Percentiles rank a stretch among this genome's conserved stretches.
Evolutionary conservation across 2,329 filamentous ascomycete genomes (phyloP).

Genomic region (Pestalotiopsis fici): DNA sequence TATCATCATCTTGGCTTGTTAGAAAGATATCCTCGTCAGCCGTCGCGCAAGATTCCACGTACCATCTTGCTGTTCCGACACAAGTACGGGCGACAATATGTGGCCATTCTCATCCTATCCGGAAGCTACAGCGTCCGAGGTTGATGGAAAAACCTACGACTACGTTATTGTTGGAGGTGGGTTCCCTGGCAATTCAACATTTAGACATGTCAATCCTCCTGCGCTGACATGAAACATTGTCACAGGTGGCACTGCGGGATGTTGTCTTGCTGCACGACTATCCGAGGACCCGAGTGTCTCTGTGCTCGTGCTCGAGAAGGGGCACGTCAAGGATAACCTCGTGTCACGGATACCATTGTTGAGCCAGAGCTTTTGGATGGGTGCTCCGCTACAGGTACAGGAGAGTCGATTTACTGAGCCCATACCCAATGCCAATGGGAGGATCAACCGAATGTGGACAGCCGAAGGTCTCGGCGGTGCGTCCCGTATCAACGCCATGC

Average conservation of each 20-base stretch:
- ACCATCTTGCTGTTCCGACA: neutral
- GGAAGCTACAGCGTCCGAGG: slow-evolving; percentile 16
- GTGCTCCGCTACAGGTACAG: slow-evolving; percentile 22
- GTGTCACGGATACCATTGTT: slow-evolving; percentile 31
- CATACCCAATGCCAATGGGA: slow-evolving; percentile 18
- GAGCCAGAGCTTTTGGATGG: slow-evolving; percentile 23
- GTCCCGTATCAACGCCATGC: slow-evolving; percentile 31
- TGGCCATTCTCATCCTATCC: slow-evolving; percentile 30
- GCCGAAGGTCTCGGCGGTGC: slow-evolving; percentile 33
- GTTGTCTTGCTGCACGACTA: slow-evolving; percentile 46
- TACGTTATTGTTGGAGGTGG: slow-evolving; percentile 44
- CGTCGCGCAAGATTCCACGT: no score
- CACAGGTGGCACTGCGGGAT: slow-evolving; percentile 46
- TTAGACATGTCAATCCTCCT: neutral
- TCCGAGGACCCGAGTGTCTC: slow-evolving; percentile 35
- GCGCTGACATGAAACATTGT: neutral
- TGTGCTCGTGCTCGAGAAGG: slow-evolving; percentile 39
- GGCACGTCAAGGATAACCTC: slow-evolving; percentile 26
- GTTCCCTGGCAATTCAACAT: neutral
- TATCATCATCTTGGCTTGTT: no score
- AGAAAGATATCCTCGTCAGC: no score
- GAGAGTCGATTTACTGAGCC: slow-evolving; percentile 26
- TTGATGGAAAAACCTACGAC: slow-evolving; percentile 37
- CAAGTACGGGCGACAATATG: slow-evolving; percentile 8
- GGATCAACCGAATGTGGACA: slow-evolving; percentile 18